Conservation (phyloP, 1,284 basidiomycete genomes). For the Laetiporus sulphureus region DNA sequence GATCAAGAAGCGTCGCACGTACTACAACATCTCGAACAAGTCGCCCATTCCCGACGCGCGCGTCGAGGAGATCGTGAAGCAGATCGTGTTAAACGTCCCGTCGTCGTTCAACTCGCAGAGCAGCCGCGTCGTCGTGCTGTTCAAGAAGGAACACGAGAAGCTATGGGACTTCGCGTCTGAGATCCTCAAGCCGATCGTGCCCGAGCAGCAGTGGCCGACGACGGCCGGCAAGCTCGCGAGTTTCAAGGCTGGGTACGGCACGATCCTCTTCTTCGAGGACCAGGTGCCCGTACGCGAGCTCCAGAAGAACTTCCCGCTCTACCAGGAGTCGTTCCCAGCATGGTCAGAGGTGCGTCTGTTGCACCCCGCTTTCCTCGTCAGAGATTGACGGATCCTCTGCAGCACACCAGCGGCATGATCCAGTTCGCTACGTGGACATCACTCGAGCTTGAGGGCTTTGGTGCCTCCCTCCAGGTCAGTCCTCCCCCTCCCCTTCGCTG, state of each 20-base stretch:
- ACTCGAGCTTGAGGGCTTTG: constrained; percentile 20
- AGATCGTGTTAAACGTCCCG: constrained; percentile 18
- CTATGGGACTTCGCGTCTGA: constrained; percentile 19
- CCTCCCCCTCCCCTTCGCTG: no score
- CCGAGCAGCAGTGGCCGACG: constrained; percentile 15
- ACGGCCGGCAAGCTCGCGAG: constrained; percentile 16
- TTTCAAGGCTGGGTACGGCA: constrained; percentile 20
- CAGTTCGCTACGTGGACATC: constrained; percentile 22
- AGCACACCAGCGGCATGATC: constrained; percentile 11
- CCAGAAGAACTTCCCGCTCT: constrained; percentile 17
- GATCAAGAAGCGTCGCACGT: constrained; percentile 18
- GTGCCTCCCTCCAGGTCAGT: constrained; percentile 16
- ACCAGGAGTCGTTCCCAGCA: constrained; percentile 19
- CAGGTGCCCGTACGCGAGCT: constrained; percentile 16
- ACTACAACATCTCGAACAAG: constrained; percentile 18
- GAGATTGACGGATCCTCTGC: not conserved
- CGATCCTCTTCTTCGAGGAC: constrained; percentile 23
- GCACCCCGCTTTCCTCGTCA: not conserved
- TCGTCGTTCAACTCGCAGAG: constrained; percentile 21
- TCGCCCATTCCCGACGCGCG: constrained; percentile 18
- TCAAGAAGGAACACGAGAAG: constrained; percentile 21
- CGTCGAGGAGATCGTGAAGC: constrained; percentile 19
- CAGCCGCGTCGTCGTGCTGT: constrained; percentile 18
- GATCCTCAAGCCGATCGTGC: constrained; percentile 18
- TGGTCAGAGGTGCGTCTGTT: constrained; percentile 17